These are phyloP conservation scores for Paecilomyces formosus DNA, from an alignment of 2,329 filamentous ascomycete genomes.

Conservation along the genomic window DNA sequence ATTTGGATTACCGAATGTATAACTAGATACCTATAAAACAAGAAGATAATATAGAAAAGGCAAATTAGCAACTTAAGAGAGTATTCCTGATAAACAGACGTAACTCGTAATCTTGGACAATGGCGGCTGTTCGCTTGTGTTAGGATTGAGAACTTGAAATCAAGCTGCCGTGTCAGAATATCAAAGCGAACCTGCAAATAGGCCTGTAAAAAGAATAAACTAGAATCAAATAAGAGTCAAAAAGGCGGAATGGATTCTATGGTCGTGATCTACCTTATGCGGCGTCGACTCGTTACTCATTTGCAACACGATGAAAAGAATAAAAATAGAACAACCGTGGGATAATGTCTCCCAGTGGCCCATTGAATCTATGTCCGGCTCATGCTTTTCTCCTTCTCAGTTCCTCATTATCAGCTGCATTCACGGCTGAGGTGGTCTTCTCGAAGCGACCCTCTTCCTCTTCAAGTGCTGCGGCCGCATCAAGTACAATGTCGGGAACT, in stretches of 20 bases:
- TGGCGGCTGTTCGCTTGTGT: neutral
- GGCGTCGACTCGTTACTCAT: neutral
- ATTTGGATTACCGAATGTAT: neutral
- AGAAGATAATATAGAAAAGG: neutral
- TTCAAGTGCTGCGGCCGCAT: conserved; percentile 22
- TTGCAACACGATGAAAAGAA: neutral
- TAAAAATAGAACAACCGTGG: neutral
- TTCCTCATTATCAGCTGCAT: conserved; percentile 84
- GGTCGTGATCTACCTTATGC: neutral
- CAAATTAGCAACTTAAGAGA: neutral
- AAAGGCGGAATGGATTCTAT: neutral
- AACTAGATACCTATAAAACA: neutral
- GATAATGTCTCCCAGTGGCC: conserved; percentile 1
- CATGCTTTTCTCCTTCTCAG: conserved; percentile 46
- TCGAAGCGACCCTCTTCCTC: conserved; percentile 22
- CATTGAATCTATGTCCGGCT: conserved; percentile 5
- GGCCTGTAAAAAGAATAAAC: neutral
- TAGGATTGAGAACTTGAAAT: neutral
- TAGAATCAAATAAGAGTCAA: neutral
- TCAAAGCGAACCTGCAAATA: neutral
- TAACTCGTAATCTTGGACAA: neutral
- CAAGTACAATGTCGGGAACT: conserved; percentile 24
- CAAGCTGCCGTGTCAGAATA: neutral
- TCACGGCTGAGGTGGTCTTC: conserved; percentile 18
- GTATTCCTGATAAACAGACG: neutral